A percentile compares a stretch with the other conserved stretches of the same genome.
Conservation (phyloP, 331 rosid genomes). For the Cydonia oblonga region DNA sequence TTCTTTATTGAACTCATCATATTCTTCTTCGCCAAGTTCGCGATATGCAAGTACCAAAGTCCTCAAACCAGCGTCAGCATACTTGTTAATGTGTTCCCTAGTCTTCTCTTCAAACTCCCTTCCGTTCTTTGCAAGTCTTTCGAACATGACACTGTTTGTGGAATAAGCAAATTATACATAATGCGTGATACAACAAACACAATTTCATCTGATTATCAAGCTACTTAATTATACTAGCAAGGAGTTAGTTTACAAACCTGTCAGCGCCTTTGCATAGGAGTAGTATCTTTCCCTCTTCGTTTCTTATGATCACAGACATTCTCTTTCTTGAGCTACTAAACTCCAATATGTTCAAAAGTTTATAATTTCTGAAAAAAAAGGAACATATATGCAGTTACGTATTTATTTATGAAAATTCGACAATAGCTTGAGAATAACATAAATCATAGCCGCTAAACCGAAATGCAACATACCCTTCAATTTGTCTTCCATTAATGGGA, state of each 20-base stretch:
- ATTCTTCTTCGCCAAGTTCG: constrained; percentile 57
- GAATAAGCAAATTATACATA: not conserved
- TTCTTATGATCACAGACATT: constrained; percentile 81
- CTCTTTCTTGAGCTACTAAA: constrained; percentile 91
- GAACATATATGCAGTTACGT: constrained; percentile 8
- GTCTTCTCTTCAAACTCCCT: constrained; percentile 72
- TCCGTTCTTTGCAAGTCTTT: constrained; percentile 67
- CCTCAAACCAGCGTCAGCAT: constrained; percentile 97
- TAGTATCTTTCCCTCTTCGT: constrained; percentile 50
- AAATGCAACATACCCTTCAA: constrained; percentile 38
- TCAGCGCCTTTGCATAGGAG: constrained; percentile 92
- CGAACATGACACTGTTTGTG: constrained; percentile 78
- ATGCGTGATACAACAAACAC: not conserved
- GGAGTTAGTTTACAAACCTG: constrained; percentile 51
- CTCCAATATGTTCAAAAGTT: constrained; percentile 59
- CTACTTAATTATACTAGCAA: not conserved
- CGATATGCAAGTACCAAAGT: constrained; percentile 82
- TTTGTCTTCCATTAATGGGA: constrained; percentile 27
- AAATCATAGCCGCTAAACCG: not conserved
- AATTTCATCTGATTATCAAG: not conserved
- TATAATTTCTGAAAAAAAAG: constrained; percentile 50
- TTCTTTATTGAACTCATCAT: constrained; percentile 40
- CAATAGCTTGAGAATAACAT: not conserved
- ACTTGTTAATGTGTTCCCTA: constrained; percentile 51
- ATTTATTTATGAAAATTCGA: not conserved